Evolutionary conservation across 768 basidiomycete species (phyloP).

Genomic region (Suillus hirtellus): DNA sequence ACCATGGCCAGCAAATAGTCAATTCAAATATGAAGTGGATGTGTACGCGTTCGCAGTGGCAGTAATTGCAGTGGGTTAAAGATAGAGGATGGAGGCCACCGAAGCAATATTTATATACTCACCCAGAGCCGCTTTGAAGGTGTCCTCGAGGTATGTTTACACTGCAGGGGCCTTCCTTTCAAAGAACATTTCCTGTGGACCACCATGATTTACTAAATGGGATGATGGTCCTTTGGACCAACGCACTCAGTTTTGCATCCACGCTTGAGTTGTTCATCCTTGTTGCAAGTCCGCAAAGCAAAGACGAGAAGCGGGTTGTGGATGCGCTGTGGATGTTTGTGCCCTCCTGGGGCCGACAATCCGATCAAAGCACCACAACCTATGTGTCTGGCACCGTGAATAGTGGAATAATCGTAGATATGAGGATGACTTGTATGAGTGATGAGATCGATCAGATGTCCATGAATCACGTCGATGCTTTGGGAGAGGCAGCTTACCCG

Average conservation of each 20-base stretch:
- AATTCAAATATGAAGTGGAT: neutral
- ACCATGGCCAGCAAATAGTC: neutral
- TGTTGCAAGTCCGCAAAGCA: neutral
- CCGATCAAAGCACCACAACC: neutral
- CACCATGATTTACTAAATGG: neutral
- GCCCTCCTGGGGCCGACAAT: neutral
- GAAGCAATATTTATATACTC: neutral
- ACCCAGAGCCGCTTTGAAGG: neutral
- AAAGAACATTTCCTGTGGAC: neutral
- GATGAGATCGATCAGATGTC: too few species aligned
- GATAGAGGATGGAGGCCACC: neutral
- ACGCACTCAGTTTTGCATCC: neutral
- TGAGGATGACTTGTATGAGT: neutral
- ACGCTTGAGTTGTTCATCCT: neutral
- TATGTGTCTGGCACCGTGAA: neutral
- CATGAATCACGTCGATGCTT: too few species aligned
- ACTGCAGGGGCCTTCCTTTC: neutral
- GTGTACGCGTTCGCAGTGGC: neutral
- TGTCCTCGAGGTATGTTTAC: neutral
- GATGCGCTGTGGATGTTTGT: neutral
- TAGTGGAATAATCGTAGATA: neutral
- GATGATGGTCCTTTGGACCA: neutral
- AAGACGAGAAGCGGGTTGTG: neutral
- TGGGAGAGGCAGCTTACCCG: neutral
- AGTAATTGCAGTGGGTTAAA: neutral